These are phyloP conservation scores for Crotalaria pallida DNA, from an alignment of 306 rosid genomes.

Conservation along the genomic window DNA sequence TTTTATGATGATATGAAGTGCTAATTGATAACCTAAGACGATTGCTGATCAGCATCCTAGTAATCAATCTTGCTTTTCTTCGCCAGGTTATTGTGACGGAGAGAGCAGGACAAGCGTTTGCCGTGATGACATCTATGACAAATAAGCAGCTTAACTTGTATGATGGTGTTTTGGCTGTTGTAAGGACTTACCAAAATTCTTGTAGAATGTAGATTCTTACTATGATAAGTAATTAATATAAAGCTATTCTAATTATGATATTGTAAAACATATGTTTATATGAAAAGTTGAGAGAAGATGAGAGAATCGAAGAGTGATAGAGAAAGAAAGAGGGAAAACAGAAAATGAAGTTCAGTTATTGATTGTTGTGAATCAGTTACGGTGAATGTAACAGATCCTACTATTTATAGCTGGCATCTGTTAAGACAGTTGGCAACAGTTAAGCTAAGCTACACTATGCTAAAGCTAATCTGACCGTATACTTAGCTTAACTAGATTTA, in stretches of 20 bases:
- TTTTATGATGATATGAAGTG: constrained; percentile 2
- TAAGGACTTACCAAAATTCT: constrained; percentile 46
- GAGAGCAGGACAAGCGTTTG: constrained; percentile 82
- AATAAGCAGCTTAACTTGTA: constrained; percentile 64
- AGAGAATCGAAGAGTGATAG: too few relatives aligned
- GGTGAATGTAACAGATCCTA: too few relatives aligned
- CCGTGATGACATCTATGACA: constrained; percentile 59
- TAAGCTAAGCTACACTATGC: too few relatives aligned
- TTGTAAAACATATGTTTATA: not conserved
- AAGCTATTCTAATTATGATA: not conserved
- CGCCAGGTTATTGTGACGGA: constrained; percentile 80
- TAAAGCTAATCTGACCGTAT: too few relatives aligned
- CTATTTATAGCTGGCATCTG: too few relatives aligned
- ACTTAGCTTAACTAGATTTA: too few relatives aligned
- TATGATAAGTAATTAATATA: not conserved
- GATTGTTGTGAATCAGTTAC: too few relatives aligned
- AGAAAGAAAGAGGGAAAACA: too few relatives aligned
- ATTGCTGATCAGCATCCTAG: not conserved
- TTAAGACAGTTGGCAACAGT: too few relatives aligned
- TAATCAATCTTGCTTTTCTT: constrained; percentile 20
- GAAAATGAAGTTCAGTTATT: too few relatives aligned
- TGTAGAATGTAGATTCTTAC: constrained; percentile 13
- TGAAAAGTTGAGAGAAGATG: too few relatives aligned
- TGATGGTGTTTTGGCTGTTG: constrained; percentile 87
- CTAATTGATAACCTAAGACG: not conserved